Conservation (phyloP, 768 basidiomycete species). For the Agaricus blazei region DNA sequence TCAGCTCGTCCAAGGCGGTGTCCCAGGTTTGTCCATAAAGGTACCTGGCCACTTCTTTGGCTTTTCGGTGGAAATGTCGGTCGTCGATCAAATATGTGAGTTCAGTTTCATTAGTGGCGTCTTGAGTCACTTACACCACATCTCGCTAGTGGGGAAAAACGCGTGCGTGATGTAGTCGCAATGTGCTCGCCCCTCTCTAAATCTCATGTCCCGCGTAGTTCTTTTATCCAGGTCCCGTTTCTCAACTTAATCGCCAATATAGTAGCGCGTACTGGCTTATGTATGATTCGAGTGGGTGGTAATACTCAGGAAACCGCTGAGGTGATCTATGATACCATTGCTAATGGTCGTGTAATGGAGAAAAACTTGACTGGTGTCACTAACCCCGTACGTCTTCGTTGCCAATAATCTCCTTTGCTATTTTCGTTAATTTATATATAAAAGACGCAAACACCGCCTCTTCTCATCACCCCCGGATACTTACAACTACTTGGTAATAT, state of each 20-base stretch:
- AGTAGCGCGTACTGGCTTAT: conserved; percentile 52
- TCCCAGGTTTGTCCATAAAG: conserved; percentile 28
- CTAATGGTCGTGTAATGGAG: conserved; percentile 43
- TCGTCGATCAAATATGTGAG: conserved; percentile 52
- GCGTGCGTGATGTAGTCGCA: conserved; percentile 23
- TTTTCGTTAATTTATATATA: background rate
- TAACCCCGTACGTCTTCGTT: conserved; percentile 33
- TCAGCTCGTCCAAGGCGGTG: conserved; percentile 33
- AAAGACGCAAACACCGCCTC: conserved; percentile 64
- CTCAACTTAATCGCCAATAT: conserved; percentile 75
- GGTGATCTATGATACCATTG: conserved; percentile 39
- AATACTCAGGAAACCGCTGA: conserved; percentile 72
- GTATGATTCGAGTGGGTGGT: conserved; percentile 70
- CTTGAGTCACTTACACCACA: background rate
- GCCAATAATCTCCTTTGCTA: background rate
- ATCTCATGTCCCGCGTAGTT: conserved; percentile 22
- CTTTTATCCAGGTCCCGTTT: conserved; percentile 52
- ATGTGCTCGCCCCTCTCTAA: background rate
- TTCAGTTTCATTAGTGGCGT: conserved; percentile 7
- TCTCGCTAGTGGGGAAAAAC: conserved; percentile 41
- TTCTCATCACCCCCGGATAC: conserved; percentile 59
- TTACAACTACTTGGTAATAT: conserved; percentile 65
- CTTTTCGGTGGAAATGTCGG: conserved; percentile 61
- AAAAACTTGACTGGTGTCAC: conserved; percentile 34
- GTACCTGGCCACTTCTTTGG: conserved; percentile 43